These are phyloP conservation scores for Monilinia laxa DNA, from an alignment of 2,329 filamentous ascomycete species.

Conservation along the genomic window DNA sequence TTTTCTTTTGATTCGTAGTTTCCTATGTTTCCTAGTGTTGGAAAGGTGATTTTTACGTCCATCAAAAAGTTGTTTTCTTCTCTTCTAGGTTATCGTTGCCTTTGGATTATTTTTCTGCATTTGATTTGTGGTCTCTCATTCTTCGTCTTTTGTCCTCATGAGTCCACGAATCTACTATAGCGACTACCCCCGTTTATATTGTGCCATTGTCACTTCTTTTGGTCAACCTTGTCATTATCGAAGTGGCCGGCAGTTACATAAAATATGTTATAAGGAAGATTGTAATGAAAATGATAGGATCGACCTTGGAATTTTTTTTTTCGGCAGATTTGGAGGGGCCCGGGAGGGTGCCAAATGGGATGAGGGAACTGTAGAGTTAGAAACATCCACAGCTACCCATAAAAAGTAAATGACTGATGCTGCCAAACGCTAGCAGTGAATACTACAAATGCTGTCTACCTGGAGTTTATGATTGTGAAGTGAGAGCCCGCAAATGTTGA, in stretches of 20 bases:
- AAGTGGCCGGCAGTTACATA: slow-evolving; percentile 27
- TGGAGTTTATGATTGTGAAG: background rate
- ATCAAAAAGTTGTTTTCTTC: slow-evolving; percentile 41
- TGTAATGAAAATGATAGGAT: slow-evolving; percentile 27
- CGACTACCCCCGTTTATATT: slow-evolving; percentile 42
- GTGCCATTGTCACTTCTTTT: slow-evolving; percentile 29
- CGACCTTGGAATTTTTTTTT: slow-evolving; percentile 11
- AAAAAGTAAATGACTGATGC: slow-evolving; percentile 10
- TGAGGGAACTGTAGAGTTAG: slow-evolving; percentile 18
- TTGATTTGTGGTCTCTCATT: slow-evolving; percentile 38
- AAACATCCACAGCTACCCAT: slow-evolving; percentile 17
- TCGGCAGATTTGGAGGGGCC: background rate
- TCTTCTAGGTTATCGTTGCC: slow-evolving; percentile 39
- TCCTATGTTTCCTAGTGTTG: slow-evolving; percentile 36
- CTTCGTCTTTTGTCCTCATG: slow-evolving; percentile 38
- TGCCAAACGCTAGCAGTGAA: slow-evolving; percentile 10
- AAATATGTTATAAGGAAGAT: slow-evolving; percentile 25
- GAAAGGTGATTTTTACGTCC: slow-evolving; percentile 37
- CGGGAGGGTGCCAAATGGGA: slow-evolving; percentile 11
- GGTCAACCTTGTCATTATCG: slow-evolving; percentile 26
- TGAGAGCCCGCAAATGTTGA: background rate
- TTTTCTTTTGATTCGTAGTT: slow-evolving; percentile 35
- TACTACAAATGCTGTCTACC: slow-evolving; percentile 4
- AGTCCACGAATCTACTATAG: slow-evolving; percentile 43
- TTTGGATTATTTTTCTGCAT: slow-evolving; percentile 34